Base-by-base conservation (phyloP, 768 basidiomycete species). In the Amanita thiersii region DNA sequence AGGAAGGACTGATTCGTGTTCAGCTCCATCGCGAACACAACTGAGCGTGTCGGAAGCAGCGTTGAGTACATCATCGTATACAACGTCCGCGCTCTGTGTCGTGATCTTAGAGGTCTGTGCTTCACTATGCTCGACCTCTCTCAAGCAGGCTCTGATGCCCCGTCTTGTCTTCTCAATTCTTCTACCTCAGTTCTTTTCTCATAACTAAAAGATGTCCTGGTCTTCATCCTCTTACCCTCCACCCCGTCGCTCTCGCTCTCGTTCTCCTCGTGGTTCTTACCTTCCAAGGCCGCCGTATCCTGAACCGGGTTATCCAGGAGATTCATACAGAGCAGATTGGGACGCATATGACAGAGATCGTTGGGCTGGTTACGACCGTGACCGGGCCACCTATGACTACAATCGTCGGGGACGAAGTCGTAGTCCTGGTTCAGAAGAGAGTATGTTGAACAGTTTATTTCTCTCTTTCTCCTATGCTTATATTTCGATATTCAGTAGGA, bases 41-140 rank as follows among this genome's bases (percentile, higher is more conserved):
- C 55, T 59, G 59, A 63, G 67, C 64, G 65, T 61, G 59, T 59
- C 46, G 53, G 55, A 57, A 56, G 56, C 51, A 66, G 52, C 53
- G 64, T 65, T 66, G 64, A 63, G 66, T 66, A 67, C 59, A 49
- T 56, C 53, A 60, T 52, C 50, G 54, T 48, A 57, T 61, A 60
- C 68, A 64, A 64, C 66, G 63, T 58, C 56, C 59, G 61, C 65
- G 62, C 63, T 51, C 55, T 63, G 62, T 69, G 69, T 68, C 71
- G 72, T 67, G 72, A 72, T 73, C 69, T 69, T 72, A 82, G 84
- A 89, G 86, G 86, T 89, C 86, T 85, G 86, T 89, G 75, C 80
- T 80, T 79, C 79, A 75, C 79, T 77, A 86, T 87, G 85, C 83
- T 79, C 82, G 80, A 76, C 81, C 77, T 75, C 77, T 68, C 69